Percentiles rank a stretch among this genome's conserved stretches.
phyloP scores from a whole-genome alignment of 176 grass and related monocot species.

The Saccharum officinarum region DNA sequence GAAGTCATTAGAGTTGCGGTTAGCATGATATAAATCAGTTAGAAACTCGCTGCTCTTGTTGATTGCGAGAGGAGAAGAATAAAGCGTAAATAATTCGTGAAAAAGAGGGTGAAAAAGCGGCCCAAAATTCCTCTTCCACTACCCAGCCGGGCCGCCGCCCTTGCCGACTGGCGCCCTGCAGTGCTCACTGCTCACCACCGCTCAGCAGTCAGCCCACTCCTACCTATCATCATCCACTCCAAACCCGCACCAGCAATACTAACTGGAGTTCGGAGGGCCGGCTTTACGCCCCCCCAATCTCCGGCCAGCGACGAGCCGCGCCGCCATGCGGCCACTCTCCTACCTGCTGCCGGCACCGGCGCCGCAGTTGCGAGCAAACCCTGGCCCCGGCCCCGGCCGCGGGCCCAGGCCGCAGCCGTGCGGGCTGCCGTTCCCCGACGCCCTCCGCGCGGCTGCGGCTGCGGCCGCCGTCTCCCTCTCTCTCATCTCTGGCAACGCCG shows the following conservation, averaged over 20 bases:
- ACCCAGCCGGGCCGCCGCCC: background rate
- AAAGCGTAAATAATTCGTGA: background rate
- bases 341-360: constrained; percentile 14
- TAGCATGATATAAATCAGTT: no score
- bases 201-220: background rate
- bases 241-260: background rate
- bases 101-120: background rate
- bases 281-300: background rate
- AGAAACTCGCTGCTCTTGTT: no score
- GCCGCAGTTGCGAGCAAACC: background rate
- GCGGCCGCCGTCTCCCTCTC: constrained; percentile 64
- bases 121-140: constrained; percentile 26
- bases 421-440: constrained; percentile 43
- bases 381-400: background rate
- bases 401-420: background rate
- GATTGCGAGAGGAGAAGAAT: background rate
- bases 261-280: background rate
- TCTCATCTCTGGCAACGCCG: constrained; percentile 32
- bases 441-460: constrained; percentile 53
- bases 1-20: no score
- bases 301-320: background rate
- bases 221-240: constrained; percentile 11
- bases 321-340: constrained; percentile 42
- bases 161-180: background rate
- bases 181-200: background rate